These are phyloP conservation scores for Lecanicillium sp. DNA, from an alignment of 2,329 filamentous ascomycete genomes.

Conservation along the genomic window DNA sequence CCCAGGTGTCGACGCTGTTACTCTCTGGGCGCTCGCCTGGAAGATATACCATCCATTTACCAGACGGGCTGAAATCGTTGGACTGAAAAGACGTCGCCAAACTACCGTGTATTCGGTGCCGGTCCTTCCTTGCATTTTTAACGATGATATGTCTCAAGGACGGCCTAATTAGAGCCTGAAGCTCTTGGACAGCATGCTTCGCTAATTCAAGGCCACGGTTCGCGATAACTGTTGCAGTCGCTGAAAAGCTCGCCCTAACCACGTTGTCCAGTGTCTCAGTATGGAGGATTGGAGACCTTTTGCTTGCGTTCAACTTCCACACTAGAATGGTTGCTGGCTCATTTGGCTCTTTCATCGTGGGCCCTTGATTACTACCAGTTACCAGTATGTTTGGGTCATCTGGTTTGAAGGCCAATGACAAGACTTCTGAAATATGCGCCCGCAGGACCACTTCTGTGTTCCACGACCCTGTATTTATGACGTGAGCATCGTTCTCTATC, in stretches of 20 bases:
- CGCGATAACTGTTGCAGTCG: neutral
- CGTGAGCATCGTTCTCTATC: conserved; percentile 1
- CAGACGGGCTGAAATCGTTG: conserved; percentile 1
- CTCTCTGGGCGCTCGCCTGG: neutral
- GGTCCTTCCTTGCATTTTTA: neutral
- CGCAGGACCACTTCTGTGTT: neutral
- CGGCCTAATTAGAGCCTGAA: neutral
- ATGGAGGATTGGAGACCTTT: neutral
- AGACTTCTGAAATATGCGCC: neutral
- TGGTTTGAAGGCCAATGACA: conserved; percentile 5
- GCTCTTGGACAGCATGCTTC: neutral
- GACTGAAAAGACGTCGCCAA: neutral
- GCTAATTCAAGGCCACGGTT: neutral
- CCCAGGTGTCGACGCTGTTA: conserved; percentile 1
- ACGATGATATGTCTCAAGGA: neutral
- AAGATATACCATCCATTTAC: conserved; percentile 1
- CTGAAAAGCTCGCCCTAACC: neutral
- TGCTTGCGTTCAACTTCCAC: neutral
- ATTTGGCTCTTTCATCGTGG: neutral
- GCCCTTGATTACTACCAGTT: neutral
- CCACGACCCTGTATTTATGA: conserved; percentile 1
- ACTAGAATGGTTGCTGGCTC: neutral
- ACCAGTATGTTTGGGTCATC: conserved; percentile 4
- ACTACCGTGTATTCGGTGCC: neutral
- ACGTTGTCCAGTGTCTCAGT: neutral